Conservation (phyloP, 768 basidiomycete species). For the Naganishia friedmannii region DNA sequence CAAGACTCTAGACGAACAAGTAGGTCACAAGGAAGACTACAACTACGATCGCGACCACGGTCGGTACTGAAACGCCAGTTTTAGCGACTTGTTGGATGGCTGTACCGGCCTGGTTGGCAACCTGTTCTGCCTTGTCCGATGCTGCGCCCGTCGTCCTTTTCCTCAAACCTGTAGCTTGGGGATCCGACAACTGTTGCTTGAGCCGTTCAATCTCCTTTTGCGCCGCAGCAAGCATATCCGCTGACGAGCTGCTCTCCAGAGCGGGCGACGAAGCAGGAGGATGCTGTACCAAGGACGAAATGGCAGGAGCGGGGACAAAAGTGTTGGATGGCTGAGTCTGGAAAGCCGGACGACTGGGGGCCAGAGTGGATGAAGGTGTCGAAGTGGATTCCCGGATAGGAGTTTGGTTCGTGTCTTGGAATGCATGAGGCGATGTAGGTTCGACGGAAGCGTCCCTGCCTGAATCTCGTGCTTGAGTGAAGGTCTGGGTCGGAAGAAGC, state of each 20-base stretch:
- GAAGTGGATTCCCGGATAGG: not conserved
- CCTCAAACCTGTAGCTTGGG: constrained; percentile 25
- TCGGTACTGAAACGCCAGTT: constrained; percentile 24
- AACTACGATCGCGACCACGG: constrained; percentile 24
- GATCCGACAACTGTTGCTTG: constrained; percentile 17
- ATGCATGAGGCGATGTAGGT: constrained; percentile 18
- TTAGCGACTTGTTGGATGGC: constrained; percentile 5
- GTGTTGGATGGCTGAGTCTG: constrained; percentile 22
- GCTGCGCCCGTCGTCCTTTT: constrained; percentile 17
- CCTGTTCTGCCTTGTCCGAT: constrained; percentile 1
- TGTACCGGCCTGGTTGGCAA: constrained; percentile 12
- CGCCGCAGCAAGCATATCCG: not conserved
- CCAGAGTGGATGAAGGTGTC: not conserved
- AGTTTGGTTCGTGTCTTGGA: constrained; percentile 17
- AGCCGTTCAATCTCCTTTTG: constrained; percentile 23
- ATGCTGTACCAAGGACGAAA: constrained; percentile 11
- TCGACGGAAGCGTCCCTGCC: not conserved
- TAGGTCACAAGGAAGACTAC: constrained; percentile 27
- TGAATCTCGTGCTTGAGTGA: constrained; percentile 21
- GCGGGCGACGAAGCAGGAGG: constrained; percentile 17
- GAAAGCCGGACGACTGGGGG: constrained; percentile 16
- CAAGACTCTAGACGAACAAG: constrained; percentile 26
- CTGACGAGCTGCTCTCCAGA: not conserved
- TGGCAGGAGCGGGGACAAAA: constrained; percentile 16
- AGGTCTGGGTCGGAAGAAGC: not conserved